Conservation (phyloP, 208 protist genomes). For the Leishmania turanica region DNA sequence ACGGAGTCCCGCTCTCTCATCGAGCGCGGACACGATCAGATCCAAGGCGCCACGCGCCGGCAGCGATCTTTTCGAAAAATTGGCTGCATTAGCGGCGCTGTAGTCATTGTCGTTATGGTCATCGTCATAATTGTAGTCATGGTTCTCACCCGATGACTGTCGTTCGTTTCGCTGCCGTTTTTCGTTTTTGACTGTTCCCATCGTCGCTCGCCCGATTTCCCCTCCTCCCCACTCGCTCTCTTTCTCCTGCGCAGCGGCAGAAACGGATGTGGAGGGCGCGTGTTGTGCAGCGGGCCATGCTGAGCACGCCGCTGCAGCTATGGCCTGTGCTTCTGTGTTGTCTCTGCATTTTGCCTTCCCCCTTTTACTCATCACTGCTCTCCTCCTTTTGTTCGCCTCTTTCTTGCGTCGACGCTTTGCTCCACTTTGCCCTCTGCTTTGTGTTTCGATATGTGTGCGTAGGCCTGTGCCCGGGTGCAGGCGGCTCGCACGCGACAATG, state of each 20-base stretch:
- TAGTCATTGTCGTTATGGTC: slow-evolving; percentile 59
- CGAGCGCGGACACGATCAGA: slow-evolving; percentile 57
- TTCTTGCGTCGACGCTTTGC: background rate
- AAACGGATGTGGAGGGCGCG: background rate
- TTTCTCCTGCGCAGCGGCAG: background rate
- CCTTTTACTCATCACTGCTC: background rate
- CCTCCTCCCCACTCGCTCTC: background rate
- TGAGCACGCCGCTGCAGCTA: background rate
- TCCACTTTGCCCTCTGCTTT: background rate
- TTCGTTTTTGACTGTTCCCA: background rate
- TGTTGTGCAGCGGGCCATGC: background rate
- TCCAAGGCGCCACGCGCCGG: slow-evolving; percentile 49
- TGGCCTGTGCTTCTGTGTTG: background rate
- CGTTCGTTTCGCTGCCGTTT: background rate
- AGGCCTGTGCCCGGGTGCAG: background rate
- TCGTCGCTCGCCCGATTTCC: background rate
- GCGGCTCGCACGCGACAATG: background rate
- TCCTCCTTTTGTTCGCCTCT: background rate
- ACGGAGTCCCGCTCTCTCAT: slow-evolving; percentile 58
- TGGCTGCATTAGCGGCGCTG: slow-evolving; percentile 50
- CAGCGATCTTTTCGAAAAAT: slow-evolving; percentile 72
- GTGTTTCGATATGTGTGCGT: background rate
- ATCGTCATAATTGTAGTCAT: slow-evolving; percentile 60
- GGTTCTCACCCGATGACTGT: slow-evolving; percentile 23
- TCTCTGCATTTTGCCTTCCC: background rate